Evolutionary conservation across 192 early-diverging fungal genomes (phyloP).

Genomic region (Backusella macrospora): DNA sequence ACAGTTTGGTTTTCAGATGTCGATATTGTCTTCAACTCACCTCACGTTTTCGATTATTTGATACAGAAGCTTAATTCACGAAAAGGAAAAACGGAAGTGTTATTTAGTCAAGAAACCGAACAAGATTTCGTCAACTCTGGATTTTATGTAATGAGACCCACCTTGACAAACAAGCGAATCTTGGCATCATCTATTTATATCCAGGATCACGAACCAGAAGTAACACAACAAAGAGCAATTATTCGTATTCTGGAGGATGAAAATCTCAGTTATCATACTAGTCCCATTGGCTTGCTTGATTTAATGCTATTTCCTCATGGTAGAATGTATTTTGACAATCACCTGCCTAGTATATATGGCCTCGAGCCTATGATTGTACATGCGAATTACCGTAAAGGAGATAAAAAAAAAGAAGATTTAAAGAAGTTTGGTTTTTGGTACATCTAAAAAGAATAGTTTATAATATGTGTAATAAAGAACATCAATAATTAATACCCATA

Average conservation of each 20-base stretch:
- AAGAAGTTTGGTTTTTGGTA: slow-evolving; percentile 45
- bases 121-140: slow-evolving; percentile 39
- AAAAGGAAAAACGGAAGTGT: slow-evolving; percentile 20
- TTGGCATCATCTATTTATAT: slow-evolving; percentile 40
- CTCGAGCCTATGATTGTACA: slow-evolving; percentile 43
- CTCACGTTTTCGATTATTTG: slow-evolving; percentile 33
- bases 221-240: slow-evolving; percentile 44
- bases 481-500: background rate
- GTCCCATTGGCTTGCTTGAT: slow-evolving; percentile 34
- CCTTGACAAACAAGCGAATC: slow-evolving; percentile 32
- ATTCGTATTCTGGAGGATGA: slow-evolving; percentile 35
- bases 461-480: background rate
- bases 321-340: slow-evolving; percentile 38
- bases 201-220: slow-evolving; percentile 25
- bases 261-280: slow-evolving; percentile 24
- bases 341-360: slow-evolving; percentile 25
- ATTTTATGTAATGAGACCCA: slow-evolving; percentile 44
- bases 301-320: slow-evolving; percentile 41
- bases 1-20: slow-evolving; percentile 47
- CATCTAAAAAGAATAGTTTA: slow-evolving; percentile 10
- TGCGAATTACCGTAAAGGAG: slow-evolving; percentile 41
- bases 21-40: slow-evolving; percentile 40
- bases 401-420: slow-evolving; percentile 31
- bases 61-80: slow-evolving; percentile 28
- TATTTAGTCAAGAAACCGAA: slow-evolving; percentile 41